These are phyloP conservation scores for Jaltomata sinuosa DNA, from an alignment of 257 asterid species.

Conservation along the genomic window DNA sequence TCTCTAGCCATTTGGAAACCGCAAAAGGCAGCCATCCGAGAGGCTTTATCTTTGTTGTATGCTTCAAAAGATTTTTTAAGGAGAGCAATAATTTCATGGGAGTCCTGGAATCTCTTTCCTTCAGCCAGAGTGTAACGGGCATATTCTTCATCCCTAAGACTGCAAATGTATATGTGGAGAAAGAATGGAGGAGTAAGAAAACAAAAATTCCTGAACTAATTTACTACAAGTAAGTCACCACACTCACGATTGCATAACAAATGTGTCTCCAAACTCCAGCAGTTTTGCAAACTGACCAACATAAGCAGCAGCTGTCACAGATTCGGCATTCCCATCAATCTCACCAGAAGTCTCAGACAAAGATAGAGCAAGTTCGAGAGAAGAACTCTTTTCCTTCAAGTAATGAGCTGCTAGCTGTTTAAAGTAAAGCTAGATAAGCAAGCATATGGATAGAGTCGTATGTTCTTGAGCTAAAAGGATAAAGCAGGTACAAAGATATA, in stretches of 20 bases:
- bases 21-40: slow-evolving; percentile 82
- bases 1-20: slow-evolving; percentile 82
- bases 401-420: slow-evolving; percentile 84
- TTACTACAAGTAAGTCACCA: not conserved
- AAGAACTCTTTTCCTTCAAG: slow-evolving; percentile 65
- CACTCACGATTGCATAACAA: slow-evolving; percentile 72
- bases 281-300: slow-evolving; percentile 88
- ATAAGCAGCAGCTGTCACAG: slow-evolving; percentile 68
- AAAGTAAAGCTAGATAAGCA: slow-evolving; percentile 9
- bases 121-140: slow-evolving; percentile 60
- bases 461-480: not conserved
- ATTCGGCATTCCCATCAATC: slow-evolving; percentile 57
- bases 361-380: slow-evolving; percentile 67
- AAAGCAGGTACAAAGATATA: not conserved
- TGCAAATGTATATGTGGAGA: slow-evolving; percentile 26
- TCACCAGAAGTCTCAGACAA: slow-evolving; percentile 57
- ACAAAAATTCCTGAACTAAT: not conserved
- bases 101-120: slow-evolving; percentile 73
- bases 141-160: slow-evolving; percentile 75
- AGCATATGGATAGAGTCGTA: not conserved
- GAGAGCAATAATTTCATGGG: slow-evolving; percentile 84
- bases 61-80: slow-evolving; percentile 75
- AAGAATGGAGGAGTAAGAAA: not conserved
- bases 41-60: slow-evolving; percentile 52
- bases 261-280: slow-evolving; percentile 62